A percentile compares a stretch with the other conserved stretches of the same genome.
Evolutionary conservation across 805 yeast species (phyloP).

Genomic region (Kodamaea kaohsiungensis): DNA sequence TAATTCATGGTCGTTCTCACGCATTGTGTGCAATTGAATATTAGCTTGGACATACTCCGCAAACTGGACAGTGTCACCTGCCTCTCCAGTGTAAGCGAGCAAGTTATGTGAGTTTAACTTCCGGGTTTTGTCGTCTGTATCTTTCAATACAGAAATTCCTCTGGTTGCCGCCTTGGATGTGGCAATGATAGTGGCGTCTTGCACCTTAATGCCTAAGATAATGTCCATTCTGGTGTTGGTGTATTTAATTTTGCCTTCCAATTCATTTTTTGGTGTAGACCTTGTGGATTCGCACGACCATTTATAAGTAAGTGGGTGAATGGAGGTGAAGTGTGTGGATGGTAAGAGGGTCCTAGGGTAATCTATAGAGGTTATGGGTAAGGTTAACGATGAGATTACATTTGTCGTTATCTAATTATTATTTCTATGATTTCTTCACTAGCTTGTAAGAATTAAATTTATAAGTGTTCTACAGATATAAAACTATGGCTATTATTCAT

Average conservation of each 20-base stretch:
- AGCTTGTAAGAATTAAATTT: too few relatives aligned
- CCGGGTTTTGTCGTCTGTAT: constrained; percentile 79
- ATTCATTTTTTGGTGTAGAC: not conserved
- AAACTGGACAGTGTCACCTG: constrained; percentile 95
- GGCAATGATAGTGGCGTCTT: constrained; percentile 82
- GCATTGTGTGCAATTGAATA: constrained; percentile 80
- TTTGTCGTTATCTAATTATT: too few relatives aligned
- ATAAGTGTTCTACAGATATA: not conserved
- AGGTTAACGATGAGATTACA: too few relatives aligned
- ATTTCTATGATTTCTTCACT: too few relatives aligned
- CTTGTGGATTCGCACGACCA: not conserved
- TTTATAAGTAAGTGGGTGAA: too few relatives aligned
- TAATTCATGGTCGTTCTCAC: constrained; percentile 75
- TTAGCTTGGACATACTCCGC: constrained; percentile 95
- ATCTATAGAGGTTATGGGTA: too few relatives aligned
- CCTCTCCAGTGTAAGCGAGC: constrained; percentile 91
- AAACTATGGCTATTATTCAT: not conserved
- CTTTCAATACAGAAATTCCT: constrained; percentile 80
- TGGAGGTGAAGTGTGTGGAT: too few relatives aligned
- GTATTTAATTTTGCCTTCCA: constrained; percentile 10
- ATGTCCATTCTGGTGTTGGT: constrained; percentile 67
- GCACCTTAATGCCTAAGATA: constrained; percentile 79
- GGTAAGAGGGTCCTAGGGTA: too few relatives aligned
- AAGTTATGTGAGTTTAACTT: constrained; percentile 71
- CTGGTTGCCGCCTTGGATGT: constrained; percentile 95